A percentile compares a stretch with the other conserved stretches of the same genome.
These are phyloP conservation scores for Cladochytrium replicatum DNA, from an alignment of 192 early-diverging fungal genomes.

Conservation along the genomic window DNA sequence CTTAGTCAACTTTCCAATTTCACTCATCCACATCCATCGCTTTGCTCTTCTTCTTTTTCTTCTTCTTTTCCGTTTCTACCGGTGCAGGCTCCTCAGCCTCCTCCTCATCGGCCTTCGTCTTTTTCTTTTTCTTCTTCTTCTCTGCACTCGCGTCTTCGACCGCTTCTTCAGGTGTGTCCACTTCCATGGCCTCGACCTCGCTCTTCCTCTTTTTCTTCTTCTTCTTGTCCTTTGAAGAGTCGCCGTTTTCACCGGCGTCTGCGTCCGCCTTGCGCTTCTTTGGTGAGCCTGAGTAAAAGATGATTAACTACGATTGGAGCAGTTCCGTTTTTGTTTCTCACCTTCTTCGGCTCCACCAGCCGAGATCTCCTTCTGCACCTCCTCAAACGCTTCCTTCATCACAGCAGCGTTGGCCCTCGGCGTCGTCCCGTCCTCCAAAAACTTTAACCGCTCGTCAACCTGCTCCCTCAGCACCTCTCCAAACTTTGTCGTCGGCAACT, in stretches of 20 bases:
- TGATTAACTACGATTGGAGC: neutral
- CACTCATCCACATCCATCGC: neutral
- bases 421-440: slow-evolving; percentile 83
- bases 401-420: slow-evolving; percentile 89
- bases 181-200: slow-evolving; percentile 10
- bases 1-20: too few species aligned
- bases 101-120: slow-evolving; percentile 26
- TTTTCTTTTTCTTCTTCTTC: slow-evolving; percentile 27
- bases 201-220: slow-evolving; percentile 41
- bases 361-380: slow-evolving; percentile 44
- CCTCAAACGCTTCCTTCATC: slow-evolving; percentile 64
- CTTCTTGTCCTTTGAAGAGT: slow-evolving; percentile 35
- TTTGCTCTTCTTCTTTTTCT: slow-evolving; percentile 45
- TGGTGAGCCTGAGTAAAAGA: slow-evolving; percentile 4
- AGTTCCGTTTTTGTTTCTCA: slow-evolving; percentile 25
- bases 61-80: slow-evolving; percentile 47
- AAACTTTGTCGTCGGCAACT: slow-evolving; percentile 74
- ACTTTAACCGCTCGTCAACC: slow-evolving; percentile 90
- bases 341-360: slow-evolving; percentile 35
- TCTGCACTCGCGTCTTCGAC: slow-evolving; percentile 17
- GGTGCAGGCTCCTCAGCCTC: slow-evolving; percentile 47
- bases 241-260: slow-evolving; percentile 18
- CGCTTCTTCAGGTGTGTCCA: slow-evolving; percentile 5
- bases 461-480: slow-evolving; percentile 88
- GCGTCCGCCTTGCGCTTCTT: slow-evolving; percentile 31